Evolutionary conservation across 306 rosid genomes (phyloP).

Genomic region (Quercus rubra): DNA sequence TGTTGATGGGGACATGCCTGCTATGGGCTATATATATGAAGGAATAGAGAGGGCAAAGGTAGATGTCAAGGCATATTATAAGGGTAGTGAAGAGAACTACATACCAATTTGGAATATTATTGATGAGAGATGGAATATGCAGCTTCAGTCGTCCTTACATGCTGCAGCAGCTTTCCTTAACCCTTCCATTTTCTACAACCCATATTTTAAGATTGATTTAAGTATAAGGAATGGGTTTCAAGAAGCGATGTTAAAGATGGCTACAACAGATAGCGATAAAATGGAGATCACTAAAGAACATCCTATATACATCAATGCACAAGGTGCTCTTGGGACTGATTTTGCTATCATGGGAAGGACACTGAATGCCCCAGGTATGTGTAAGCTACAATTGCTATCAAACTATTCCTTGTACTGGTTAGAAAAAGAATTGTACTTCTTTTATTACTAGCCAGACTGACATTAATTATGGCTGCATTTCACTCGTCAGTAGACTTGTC

Average conservation of each 20-base stretch:
- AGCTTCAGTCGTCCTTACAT: slow-evolving; percentile 56
- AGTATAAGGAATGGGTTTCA: slow-evolving; percentile 64
- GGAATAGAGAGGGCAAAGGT: slow-evolving; percentile 61
- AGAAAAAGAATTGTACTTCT: not conserved
- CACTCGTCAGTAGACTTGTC: too few relatives aligned
- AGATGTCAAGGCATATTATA: slow-evolving; percentile 45
- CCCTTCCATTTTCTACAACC: slow-evolving; percentile 53
- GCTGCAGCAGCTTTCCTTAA: slow-evolving; percentile 75
- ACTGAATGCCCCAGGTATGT: slow-evolving; percentile 65
- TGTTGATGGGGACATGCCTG: slow-evolving; percentile 76
- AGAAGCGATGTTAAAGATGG: slow-evolving; percentile 58
- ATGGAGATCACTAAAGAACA: slow-evolving; percentile 58
- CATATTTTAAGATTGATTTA: slow-evolving; percentile 48
- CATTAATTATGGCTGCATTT: too few relatives aligned
- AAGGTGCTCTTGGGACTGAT: slow-evolving; percentile 70
- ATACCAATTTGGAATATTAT: slow-evolving; percentile 52
- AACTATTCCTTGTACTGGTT: slow-evolving; percentile 2
- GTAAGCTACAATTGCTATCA: not conserved
- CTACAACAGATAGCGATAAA: slow-evolving; percentile 39
- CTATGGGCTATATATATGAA: slow-evolving; percentile 61
- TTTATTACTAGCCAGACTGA: too few relatives aligned
- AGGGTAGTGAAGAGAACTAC: slow-evolving; percentile 58
- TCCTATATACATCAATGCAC: slow-evolving; percentile 53
- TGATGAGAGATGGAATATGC: slow-evolving; percentile 62
- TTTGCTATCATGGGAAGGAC: slow-evolving; percentile 68